Evolutionary conservation across 2,329 filamentous ascomycete species (phyloP), one percentile per base, ranked within the genome.

Genomic region (Raffaelea albimanens): DNA sequence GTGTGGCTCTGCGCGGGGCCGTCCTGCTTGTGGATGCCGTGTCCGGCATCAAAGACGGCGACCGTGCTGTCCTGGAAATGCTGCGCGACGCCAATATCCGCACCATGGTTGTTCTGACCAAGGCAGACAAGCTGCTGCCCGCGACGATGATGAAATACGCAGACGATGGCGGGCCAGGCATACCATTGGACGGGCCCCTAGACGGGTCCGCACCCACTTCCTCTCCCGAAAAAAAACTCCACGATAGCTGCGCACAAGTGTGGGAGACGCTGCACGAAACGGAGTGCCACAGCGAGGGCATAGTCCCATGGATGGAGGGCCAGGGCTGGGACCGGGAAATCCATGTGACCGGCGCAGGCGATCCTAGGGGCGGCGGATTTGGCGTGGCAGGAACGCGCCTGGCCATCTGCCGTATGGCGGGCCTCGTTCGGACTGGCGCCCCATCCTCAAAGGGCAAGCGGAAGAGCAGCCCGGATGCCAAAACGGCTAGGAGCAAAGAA

Each of bases 81-180:
- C 62, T 80, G 53, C 63, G 70, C 44, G 61, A 67, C 43, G 63
- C 66, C 3, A 65, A 66, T 10, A 64, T 71, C 25, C 63, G 64
- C 45, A 75, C 73, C 1, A 56, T 69, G 7, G 67, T 79, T 1
- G 67, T 79, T 4, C 58, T 81, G 43, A 80, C 77, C 11, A 79
- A 79, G 60, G 73, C 71, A 14, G 77, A 80, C 55, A 78, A 78
- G 57, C 48, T 65, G 41, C 53, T 59, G 55, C 31, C 23, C 9
- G 31, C 31, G 31, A 16, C 31, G n/a, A n/a, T n/a, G n/a, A n/a
- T n/a, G n/a, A n/a, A n/a, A n/a, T n/a, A n/a, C n/a, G n/a, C n/a
- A n/a, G n/a, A n/a, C n/a, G n/a, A n/a, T n/a, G n/a, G n/a, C n/a
- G n/a, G n/a, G n/a, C n/a, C n/a, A n/a, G n/a, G n/a, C n/a, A n/a